Evolutionary conservation across 306 rosid genomes (phyloP).

Genomic region (Hippophae rhamnoides): DNA sequence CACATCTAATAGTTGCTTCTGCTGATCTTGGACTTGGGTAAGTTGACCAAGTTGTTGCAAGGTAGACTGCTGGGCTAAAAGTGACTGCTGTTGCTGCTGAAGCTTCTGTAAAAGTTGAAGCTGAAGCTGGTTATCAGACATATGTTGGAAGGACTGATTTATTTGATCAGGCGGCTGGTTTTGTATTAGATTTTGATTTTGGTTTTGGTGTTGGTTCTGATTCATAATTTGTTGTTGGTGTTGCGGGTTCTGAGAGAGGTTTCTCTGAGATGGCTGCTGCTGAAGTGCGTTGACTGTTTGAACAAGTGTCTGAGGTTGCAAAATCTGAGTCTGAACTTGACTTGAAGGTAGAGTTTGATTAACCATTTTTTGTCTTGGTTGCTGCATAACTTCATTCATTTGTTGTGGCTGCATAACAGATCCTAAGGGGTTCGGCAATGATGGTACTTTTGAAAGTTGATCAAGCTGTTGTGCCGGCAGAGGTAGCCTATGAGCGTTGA

Average conservation of each 20-base stretch:
- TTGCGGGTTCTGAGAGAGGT: conserved; percentile 48
- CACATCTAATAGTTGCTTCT: conserved; percentile 51
- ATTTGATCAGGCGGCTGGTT: conserved; percentile 47
- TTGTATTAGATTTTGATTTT: conserved; percentile 19
- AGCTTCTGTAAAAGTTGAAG: conserved; percentile 67
- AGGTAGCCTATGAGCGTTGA: conserved; percentile 50
- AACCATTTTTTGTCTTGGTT: conserved; percentile 40
- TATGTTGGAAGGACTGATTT: conserved; percentile 48
- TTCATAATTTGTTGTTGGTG: conserved; percentile 45
- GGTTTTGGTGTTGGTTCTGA: conserved; percentile 57
- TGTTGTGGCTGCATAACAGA: conserved; percentile 48
- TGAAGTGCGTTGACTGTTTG: conserved; percentile 46
- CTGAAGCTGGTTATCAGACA: conserved; percentile 67
- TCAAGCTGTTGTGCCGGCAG: conserved; percentile 71
- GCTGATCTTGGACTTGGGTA: conserved; percentile 64
- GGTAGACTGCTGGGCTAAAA: conserved; percentile 57
- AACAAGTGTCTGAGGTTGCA: conserved; percentile 58
- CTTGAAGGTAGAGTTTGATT: conserved; percentile 45
- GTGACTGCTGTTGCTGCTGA: conserved; percentile 66
- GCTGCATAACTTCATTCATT: conserved; percentile 46
- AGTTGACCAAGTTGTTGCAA: conserved; percentile 56
- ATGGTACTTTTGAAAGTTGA: conserved; percentile 51
- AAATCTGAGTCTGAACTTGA: conserved; percentile 59
- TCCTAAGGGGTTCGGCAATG: conserved; percentile 41
- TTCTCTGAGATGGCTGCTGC: conserved; percentile 56